phyloP scores from a whole-genome alignment of 2,329 filamentous ascomycete species.

The Allantophomopsis lycopodina region DNA sequence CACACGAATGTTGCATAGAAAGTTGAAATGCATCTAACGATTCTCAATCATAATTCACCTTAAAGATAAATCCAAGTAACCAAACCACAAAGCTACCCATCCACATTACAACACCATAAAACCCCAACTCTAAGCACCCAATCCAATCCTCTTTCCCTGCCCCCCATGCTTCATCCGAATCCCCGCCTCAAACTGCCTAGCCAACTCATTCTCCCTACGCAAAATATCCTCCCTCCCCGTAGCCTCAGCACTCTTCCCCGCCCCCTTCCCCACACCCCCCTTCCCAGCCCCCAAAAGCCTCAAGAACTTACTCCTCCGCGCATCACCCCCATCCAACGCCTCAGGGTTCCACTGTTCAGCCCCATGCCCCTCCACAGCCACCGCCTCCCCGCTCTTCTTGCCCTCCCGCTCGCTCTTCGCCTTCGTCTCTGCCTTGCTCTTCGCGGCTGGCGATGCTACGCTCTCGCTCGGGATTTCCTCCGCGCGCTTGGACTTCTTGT shows the following conservation, averaged over 20 bases:
- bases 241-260: background rate
- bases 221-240: slow-evolving; percentile 9
- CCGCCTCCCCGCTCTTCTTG: background rate
- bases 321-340: slow-evolving; percentile 15
- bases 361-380: background rate
- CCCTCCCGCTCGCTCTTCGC: no score
- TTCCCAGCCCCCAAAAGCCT: slow-evolving; percentile 19
- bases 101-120: no score
- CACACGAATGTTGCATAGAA: no score
- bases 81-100: no score
- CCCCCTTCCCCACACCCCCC: background rate
- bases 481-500: no score
- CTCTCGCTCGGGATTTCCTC: no score
- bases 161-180: slow-evolving; percentile 22
- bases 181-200: slow-evolving; percentile 21
- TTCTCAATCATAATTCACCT: no score
- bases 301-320: slow-evolving; percentile 19
- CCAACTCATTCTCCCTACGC: slow-evolving; percentile 19
- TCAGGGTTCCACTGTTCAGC: slow-evolving; percentile 16
- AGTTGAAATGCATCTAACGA: no score
- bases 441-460: background rate
- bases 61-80: no score
- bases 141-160: slow-evolving; percentile 18
- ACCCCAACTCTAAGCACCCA: slow-evolving; percentile 21
- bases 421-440: slow-evolving; percentile 6